phyloP scores from a whole-genome alignment of 2,329 filamentous ascomycete species.

The Pseudodiploospora longispora region DNA sequence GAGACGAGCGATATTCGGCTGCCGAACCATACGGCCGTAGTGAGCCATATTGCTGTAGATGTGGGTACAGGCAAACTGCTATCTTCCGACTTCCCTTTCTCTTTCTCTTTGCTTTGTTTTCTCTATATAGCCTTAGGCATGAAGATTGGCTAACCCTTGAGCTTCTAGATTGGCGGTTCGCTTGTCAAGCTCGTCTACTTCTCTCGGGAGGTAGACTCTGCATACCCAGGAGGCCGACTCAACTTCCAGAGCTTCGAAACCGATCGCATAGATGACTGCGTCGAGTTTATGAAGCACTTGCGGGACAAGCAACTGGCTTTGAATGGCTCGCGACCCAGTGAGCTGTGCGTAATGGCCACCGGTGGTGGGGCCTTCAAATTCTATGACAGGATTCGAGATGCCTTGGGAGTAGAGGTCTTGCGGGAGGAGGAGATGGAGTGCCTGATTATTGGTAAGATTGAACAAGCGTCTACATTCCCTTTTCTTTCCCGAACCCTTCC shows the following conservation, averaged over 20 bases:
- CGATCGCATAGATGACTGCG: slow-evolving; percentile 84
- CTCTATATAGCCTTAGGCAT: not conserved
- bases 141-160: not conserved
- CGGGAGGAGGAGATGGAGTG: slow-evolving; percentile 99
- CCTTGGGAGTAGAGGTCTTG: slow-evolving; percentile 78
- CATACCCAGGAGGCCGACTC: slow-evolving; percentile 75
- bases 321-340: slow-evolving; percentile 62
- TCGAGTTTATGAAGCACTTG: slow-evolving; percentile 81
- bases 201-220: slow-evolving; percentile 73
- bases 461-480: not conserved
- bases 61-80: slow-evolving; percentile 43
- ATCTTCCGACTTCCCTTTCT: not conserved
- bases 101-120: not conserved
- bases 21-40: slow-evolving; percentile 87
- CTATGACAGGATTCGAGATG: slow-evolving; percentile 81
- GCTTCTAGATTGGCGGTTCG: slow-evolving; percentile 77
- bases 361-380: slow-evolving; percentile 95
- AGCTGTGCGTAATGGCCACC: slow-evolving; percentile 88
- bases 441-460: slow-evolving; percentile 72
- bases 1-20: slow-evolving; percentile 92
- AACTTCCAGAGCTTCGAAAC: slow-evolving; percentile 98
- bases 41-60: slow-evolving; percentile 95
- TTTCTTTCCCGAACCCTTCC: not conserved
- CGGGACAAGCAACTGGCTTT: slow-evolving; percentile 72
- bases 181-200: slow-evolving; percentile 97